Evolutionary conservation across 306 rosid genomes (phyloP).

Genomic region (Inga laurina): DNA sequence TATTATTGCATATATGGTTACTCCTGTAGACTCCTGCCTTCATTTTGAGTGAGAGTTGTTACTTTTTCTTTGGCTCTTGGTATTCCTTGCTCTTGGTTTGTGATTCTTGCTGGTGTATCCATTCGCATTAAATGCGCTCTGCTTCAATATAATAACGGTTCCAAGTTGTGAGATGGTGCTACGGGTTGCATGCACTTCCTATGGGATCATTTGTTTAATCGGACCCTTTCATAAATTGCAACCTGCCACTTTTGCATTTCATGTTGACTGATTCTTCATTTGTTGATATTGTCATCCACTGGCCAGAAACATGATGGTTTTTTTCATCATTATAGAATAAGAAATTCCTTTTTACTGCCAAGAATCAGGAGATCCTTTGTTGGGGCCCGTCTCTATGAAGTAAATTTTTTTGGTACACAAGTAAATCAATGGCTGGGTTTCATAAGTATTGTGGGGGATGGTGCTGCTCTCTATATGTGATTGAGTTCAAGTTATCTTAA

Average conservation of each 20-base stretch:
- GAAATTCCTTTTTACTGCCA: slow-evolving; percentile 10
- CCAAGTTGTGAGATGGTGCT: slow-evolving; percentile 33
- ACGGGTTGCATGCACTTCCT: slow-evolving; percentile 28
- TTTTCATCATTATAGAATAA: slow-evolving; percentile 22
- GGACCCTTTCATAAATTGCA: slow-evolving; percentile 20
- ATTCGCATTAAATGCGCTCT: slow-evolving; percentile 31
- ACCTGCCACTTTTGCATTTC: slow-evolving; percentile 26
- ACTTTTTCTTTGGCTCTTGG: slow-evolving; percentile 35
- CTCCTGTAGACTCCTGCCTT: slow-evolving; percentile 24
- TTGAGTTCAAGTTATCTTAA: slow-evolving; percentile 21
- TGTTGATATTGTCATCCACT: slow-evolving; percentile 32
- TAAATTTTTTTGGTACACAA: slow-evolving; percentile 13
- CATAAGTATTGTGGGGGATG: slow-evolving; percentile 18
- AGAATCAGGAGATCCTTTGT: slow-evolving; percentile 26
- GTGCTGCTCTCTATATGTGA: slow-evolving; percentile 26
- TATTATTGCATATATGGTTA: slow-evolving; percentile 25
- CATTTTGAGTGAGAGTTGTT: slow-evolving; percentile 30
- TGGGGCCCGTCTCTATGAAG: slow-evolving; percentile 24
- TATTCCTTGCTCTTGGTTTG: slow-evolving; percentile 30
- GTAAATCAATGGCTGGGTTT: slow-evolving; percentile 25
- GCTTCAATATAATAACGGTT: slow-evolving; percentile 27
- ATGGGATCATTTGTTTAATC: slow-evolving; percentile 13
- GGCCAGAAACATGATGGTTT: slow-evolving; percentile 34
- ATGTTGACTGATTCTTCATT: slow-evolving; percentile 31
- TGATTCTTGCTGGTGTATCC: slow-evolving; percentile 29